Conservation (phyloP, 2,329 filamentous ascomycete species). For the Ascosphaera apis region DNA sequence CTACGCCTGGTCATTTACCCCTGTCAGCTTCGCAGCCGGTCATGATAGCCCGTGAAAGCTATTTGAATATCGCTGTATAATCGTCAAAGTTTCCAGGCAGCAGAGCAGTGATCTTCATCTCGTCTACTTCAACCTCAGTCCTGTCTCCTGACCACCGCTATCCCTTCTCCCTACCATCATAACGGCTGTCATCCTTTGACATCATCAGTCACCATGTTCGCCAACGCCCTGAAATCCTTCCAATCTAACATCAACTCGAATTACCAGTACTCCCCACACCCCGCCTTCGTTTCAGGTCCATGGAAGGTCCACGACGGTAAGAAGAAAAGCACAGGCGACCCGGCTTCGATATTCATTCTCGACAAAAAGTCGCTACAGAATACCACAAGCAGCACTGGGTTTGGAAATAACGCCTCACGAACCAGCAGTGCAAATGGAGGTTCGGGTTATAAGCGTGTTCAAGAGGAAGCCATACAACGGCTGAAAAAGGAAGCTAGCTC, state of each 20-base stretch:
- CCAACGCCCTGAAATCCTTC: conserved; percentile 81
- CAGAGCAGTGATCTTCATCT: too few species aligned
- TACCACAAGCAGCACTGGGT: conserved; percentile 34
- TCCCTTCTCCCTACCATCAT: too few species aligned
- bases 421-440: too few species aligned
- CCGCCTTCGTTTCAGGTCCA: conserved; percentile 62
- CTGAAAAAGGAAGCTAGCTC: conserved; percentile 80
- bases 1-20: too few species aligned
- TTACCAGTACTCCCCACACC: conserved; percentile 57
- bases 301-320: conserved; percentile 98
- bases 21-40: too few species aligned
- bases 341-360: conserved; percentile 83
- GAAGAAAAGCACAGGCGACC: conserved; percentile 79
- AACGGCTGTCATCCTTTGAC: too few species aligned
- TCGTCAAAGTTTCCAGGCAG: too few species aligned
- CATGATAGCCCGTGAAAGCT: neutral
- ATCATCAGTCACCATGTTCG: conserved; percentile 48
- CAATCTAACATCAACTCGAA: conserved; percentile 81
- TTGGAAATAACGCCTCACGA: conserved; percentile 34
- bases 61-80: neutral
- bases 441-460: conserved; percentile 52
- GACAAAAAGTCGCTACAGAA: conserved; percentile 68
- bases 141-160: too few species aligned
- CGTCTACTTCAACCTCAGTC: too few species aligned
- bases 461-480: conserved; percentile 78